Evolutionary conservation across 2,329 filamentous ascomycete genomes (phyloP).

Genomic region (Exophiala alcalophila): DNA sequence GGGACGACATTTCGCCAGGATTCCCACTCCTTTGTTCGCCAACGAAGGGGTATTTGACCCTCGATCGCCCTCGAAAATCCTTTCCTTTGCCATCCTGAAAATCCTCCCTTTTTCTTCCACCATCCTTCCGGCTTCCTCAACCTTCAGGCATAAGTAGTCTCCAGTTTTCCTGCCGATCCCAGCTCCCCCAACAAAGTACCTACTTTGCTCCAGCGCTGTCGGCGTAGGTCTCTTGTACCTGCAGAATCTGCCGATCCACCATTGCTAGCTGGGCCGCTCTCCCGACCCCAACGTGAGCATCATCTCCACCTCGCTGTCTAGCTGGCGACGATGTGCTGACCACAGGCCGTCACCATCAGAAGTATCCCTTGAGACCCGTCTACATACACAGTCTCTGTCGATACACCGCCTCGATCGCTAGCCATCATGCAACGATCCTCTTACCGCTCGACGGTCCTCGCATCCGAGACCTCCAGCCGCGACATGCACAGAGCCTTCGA

Average conservation of each 20-base stretch:
- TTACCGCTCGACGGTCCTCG: slow-evolving; percentile 28
- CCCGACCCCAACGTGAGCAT: slow-evolving; percentile 5
- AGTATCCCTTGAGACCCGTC: too few species aligned
- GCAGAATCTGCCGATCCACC: slow-evolving; percentile 19
- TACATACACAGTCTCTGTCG: neutral
- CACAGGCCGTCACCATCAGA: too few species aligned
- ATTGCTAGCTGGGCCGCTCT: slow-evolving; percentile 2
- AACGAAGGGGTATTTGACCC: slow-evolving; percentile 23
- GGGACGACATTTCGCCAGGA: slow-evolving; percentile 10
- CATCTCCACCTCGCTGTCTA: neutral
- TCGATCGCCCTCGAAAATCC: slow-evolving; percentile 8
- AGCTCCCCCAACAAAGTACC: neutral
- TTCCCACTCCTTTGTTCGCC: slow-evolving; percentile 8
- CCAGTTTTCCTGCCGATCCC: slow-evolving; percentile 11
- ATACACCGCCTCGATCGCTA: neutral
- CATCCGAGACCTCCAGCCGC: slow-evolving; percentile 35
- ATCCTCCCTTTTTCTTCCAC: slow-evolving; percentile 6
- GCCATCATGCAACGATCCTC: slow-evolving; percentile 27
- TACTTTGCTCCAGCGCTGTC: neutral
- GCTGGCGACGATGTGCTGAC: too few species aligned
- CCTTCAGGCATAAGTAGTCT: slow-evolving; percentile 3
- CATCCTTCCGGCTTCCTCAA: too few species aligned
- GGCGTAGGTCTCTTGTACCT: slow-evolving; percentile 12
- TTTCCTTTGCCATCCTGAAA: slow-evolving; percentile 3
- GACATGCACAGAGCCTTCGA: slow-evolving; percentile 42